Base-by-base conservation (phyloP, 2,329 filamentous ascomycete genomes). In the Tolypocladium cylindrosporum region DNA sequence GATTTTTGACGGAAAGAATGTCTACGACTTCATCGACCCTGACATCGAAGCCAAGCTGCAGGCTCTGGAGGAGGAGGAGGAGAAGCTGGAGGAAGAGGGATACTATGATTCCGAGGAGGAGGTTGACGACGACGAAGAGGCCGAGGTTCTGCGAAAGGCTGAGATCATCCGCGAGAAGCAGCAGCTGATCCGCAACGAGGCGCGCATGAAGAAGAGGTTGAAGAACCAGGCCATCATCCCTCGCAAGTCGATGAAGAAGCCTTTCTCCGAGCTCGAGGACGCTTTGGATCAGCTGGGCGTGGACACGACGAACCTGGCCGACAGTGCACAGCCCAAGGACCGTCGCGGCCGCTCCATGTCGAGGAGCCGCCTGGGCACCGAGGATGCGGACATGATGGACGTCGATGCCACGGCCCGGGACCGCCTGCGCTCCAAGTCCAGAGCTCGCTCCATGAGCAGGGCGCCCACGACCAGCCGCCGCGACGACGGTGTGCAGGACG, bases 211-310 rank as follows among this genome's bases (percentile, higher is more conserved):
- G 77, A 97, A 96, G 81, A 88, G 88, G 48, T 85, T 99, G 72
- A 97, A 99, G 87, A 99, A 99, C 80, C 86, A 91, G 65, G 93
- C 94, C 61, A 83, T 93, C 65, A 95, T 99, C 63, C 95, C 94
- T 31, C 87, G 94, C 68, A 89, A 87, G 65, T 83, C 85, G 65
- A 85, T 87, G 71, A 84, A 90, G 72, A 91, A 92, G 79, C 87
- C 89, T 61, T 80, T 96, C 56, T 89, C 90, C 27, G 86, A 95
- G 72, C 90, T 97, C 82, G 88, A 96, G 72, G 83, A 88, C 60
- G 88, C 90, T 59, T 83, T 99, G 62, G 88, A 94, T 72, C 84
- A 85, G 59, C 86, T 96, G 58, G 93, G 93, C 66, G 86, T 93
- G 72, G 91, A 97, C 71, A 88, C 90, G 21, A 84, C 86, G 57